These are phyloP conservation scores for Triadica sebifera DNA, from an alignment of 345 rosid species.

Conservation along the genomic window DNA sequence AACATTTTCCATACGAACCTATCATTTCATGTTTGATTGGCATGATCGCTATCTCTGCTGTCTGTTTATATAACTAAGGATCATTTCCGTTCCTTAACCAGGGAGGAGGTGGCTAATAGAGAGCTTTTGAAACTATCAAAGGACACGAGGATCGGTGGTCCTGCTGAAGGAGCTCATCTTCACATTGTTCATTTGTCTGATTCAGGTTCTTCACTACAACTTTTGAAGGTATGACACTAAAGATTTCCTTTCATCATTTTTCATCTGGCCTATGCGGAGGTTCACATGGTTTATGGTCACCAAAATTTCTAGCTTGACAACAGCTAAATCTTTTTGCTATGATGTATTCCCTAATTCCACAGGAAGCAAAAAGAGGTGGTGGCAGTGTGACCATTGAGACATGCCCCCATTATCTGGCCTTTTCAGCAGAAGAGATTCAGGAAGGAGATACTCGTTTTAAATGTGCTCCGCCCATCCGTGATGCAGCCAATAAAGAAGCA, in stretches of 20 bases:
- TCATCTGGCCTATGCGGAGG: background rate
- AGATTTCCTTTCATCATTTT: background rate
- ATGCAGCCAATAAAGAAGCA: slow-evolving; percentile 65
- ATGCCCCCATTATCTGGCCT: slow-evolving; percentile 93
- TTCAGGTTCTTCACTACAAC: slow-evolving; percentile 68
- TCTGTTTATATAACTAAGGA: background rate
- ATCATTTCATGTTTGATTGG: too few species aligned
- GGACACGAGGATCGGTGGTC: slow-evolving; percentile 69
- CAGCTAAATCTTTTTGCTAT: background rate
- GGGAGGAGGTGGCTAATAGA: slow-evolving; percentile 89
- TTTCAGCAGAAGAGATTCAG: slow-evolving; percentile 84
- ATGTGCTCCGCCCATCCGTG: slow-evolving; percentile 92
- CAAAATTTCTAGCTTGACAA: background rate
- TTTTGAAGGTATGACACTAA: slow-evolving; percentile 60
- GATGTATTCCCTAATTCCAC: background rate
- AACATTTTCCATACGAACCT: too few species aligned
- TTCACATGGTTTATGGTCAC: background rate
- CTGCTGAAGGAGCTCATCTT: slow-evolving; percentile 90
- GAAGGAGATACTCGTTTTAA: slow-evolving; percentile 96
- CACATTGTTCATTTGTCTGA: slow-evolving; percentile 93
- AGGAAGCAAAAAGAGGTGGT: slow-evolving; percentile 79
- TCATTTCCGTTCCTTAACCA: slow-evolving; percentile 25
- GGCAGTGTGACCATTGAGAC: slow-evolving; percentile 87
- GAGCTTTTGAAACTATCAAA: slow-evolving; percentile 63
- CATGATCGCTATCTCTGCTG: background rate